Conservation (phyloP, 352 stramenopile genomes). For the Phytophthora sansomeana region DNA sequence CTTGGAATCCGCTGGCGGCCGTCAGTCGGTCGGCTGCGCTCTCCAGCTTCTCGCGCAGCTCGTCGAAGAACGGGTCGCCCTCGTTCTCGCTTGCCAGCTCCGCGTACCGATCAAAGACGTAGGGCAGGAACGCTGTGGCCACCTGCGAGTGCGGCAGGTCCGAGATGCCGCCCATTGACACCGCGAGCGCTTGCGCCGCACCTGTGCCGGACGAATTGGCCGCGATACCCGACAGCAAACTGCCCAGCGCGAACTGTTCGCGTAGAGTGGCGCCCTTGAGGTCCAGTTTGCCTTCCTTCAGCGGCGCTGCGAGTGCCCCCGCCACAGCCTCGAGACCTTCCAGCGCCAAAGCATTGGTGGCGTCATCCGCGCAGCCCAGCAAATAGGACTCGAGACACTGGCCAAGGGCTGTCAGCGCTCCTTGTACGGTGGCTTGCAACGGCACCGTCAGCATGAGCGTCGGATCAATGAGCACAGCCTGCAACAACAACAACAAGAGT, state of each 20-base stretch:
- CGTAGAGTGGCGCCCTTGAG: slow-evolving; percentile 63
- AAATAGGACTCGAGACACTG: slow-evolving; percentile 84
- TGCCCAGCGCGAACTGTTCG: slow-evolving; percentile 62
- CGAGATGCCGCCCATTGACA: slow-evolving; percentile 74
- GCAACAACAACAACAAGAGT: slow-evolving; percentile 12
- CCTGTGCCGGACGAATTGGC: slow-evolving; percentile 66
- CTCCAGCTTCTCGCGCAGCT: slow-evolving; percentile 60
- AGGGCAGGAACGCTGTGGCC: slow-evolving; percentile 63
- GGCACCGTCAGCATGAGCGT: slow-evolving; percentile 72
- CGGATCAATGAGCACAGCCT: slow-evolving; percentile 76
- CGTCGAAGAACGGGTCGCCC: slow-evolving; percentile 75
- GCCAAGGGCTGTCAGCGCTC: slow-evolving; percentile 65
- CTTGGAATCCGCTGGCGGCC: slow-evolving; percentile 61
- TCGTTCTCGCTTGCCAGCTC: slow-evolving; percentile 63
- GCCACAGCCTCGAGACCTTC: slow-evolving; percentile 69
- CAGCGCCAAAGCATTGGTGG: slow-evolving; percentile 54
- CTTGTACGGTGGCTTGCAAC: slow-evolving; percentile 59
- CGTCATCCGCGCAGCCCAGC: slow-evolving; percentile 51
- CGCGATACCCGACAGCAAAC: slow-evolving; percentile 61
- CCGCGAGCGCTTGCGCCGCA: slow-evolving; percentile 58
- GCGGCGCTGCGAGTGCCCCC: slow-evolving; percentile 54
- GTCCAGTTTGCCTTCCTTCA: slow-evolving; percentile 70
- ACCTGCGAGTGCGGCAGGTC: slow-evolving; percentile 73
- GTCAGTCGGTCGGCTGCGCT: slow-evolving; percentile 56
- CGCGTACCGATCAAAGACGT: slow-evolving; percentile 72